Percentiles rank a stretch among this genome's conserved stretches.
Evolutionary conservation across 2,329 filamentous ascomycete species (phyloP).

Genomic region (Alternaria incomplexa): DNA sequence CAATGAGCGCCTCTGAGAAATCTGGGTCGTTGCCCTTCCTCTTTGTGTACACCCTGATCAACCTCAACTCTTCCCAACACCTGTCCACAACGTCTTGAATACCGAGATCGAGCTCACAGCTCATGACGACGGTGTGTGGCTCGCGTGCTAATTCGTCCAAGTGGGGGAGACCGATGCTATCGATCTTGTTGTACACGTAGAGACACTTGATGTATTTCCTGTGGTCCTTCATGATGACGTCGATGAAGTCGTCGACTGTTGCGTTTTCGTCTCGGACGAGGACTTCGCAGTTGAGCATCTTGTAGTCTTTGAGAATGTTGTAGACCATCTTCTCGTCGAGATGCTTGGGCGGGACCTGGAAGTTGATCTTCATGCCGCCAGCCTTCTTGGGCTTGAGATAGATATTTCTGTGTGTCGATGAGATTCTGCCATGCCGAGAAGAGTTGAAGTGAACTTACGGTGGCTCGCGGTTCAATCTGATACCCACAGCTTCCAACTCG

Average conservation of each 20-base stretch:
- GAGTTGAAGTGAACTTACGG: conserved; percentile 61
- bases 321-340: conserved; percentile 98
- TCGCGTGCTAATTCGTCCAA: conserved; percentile 91
- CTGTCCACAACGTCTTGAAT: conserved; percentile 92
- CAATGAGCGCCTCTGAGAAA: conserved; percentile 91
- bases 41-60: conserved; percentile 90
- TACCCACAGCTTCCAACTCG: conserved; percentile 93
- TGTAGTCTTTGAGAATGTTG: conserved; percentile 98
- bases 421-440: not conserved
- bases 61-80: conserved; percentile 89
- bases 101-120: conserved; percentile 92
- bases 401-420: conserved; percentile 73
- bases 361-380: conserved; percentile 98
- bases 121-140: conserved; percentile 95
- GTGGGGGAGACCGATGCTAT: conserved; percentile 90
- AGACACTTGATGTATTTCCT: conserved; percentile 93
- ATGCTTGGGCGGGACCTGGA: conserved; percentile 84
- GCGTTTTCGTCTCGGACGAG: conserved; percentile 90
- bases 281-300: conserved; percentile 97
- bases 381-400: conserved; percentile 96
- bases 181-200: conserved; percentile 99
- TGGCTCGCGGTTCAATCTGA: conserved; percentile 87
- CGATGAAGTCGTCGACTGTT: conserved; percentile 97
- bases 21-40: conserved; percentile 88
- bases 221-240: conserved; percentile 99